Conservation (phyloP, 176 grass and related monocot species). For the Oryza rufipogon region DNA sequence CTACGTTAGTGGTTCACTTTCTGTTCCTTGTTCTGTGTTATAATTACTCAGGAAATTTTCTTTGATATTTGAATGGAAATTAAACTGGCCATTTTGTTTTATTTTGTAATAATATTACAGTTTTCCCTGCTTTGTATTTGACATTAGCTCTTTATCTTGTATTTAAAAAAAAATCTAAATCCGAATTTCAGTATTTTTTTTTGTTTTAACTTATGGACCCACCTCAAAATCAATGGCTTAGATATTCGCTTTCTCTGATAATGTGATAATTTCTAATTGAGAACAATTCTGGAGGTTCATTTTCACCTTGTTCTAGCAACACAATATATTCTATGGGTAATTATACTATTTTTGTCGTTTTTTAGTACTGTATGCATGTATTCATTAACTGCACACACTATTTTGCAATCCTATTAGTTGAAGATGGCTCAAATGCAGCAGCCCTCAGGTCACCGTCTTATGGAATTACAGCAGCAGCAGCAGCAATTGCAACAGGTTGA, state of each 20-base stretch:
- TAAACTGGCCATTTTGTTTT: neutral
- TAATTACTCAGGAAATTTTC: neutral
- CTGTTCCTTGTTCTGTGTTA: neutral
- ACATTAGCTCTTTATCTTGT: neutral
- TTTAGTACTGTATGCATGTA: neutral
- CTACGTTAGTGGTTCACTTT: neutral
- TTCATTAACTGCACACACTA: conserved; percentile 21
- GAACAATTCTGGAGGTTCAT: neutral
- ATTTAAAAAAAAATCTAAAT: neutral
- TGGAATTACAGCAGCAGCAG: conserved; percentile 73
- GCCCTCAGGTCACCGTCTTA: conserved; percentile 65
- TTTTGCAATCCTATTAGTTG: conserved; percentile 63
- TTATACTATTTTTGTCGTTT: neutral
- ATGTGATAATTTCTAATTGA: neutral
- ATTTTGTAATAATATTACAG: neutral
- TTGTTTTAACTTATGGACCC: neutral
- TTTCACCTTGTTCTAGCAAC: neutral
- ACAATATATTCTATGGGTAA: neutral
- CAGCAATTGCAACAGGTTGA: conserved; percentile 78
- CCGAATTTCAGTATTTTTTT: neutral
- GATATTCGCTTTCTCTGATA: neutral
- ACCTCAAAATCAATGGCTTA: neutral
- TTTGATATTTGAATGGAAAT: neutral
- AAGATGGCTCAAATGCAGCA: conserved; percentile 85
- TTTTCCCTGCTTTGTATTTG: neutral